phyloP scores from a whole-genome alignment of 768 basidiomycete genomes.

The Lactarius tabidus region DNA sequence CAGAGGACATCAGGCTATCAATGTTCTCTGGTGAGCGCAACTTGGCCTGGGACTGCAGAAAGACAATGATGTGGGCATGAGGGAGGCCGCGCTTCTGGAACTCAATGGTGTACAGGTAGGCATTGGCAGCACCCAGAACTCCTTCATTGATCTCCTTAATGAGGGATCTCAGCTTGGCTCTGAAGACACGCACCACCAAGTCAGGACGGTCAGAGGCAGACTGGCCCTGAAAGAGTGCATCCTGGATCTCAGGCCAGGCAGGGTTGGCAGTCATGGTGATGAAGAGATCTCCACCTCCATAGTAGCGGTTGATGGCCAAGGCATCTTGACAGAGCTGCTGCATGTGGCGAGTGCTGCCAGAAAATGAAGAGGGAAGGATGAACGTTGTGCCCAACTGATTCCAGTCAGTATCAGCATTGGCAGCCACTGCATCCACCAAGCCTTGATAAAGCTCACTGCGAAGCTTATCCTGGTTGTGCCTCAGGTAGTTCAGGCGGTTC shows the following conservation, averaged over 20 bases:
- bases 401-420: too few species aligned
- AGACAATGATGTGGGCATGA: constrained; percentile 50
- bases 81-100: constrained; percentile 57
- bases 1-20: constrained; percentile 39
- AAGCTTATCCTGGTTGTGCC: too few species aligned
- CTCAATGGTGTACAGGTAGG: constrained; percentile 49
- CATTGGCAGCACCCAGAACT: constrained; percentile 41
- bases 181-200: constrained; percentile 44
- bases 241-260: constrained; percentile 37
- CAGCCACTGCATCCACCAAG: too few species aligned
- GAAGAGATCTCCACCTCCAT: too few species aligned
- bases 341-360: too few species aligned
- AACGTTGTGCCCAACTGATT: too few species aligned
- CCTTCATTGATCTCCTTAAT: constrained; percentile 36
- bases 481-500: too few species aligned
- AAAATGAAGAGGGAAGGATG: too few species aligned
- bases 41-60: constrained; percentile 35
- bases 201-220: constrained; percentile 43
- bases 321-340: too few species aligned
- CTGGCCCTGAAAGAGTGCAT: constrained; percentile 26
- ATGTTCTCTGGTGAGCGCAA: constrained; percentile 37
- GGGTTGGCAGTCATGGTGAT: constrained; percentile 46
- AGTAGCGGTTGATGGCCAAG: too few species aligned
- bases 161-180: constrained; percentile 39
- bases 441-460: too few species aligned